Percentiles rank a stretch among this genome's conserved stretches.
Evolutionary conservation across 495 filamentous ascomycete genomes (phyloP).

Genomic region (Annulohypoxylon maeteangense): DNA sequence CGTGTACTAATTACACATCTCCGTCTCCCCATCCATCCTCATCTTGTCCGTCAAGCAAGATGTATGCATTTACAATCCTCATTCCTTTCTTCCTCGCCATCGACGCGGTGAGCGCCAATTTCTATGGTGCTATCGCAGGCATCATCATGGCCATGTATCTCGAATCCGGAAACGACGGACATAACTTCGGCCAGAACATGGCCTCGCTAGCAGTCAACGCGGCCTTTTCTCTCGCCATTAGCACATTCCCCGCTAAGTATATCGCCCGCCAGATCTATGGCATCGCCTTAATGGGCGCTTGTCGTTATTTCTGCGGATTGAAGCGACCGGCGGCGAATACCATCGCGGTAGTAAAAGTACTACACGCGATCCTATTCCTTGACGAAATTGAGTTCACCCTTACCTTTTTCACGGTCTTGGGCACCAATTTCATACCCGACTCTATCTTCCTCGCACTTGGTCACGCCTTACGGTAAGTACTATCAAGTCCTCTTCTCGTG

Average conservation of each 20-base stretch:
- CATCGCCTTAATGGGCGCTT: constrained; percentile 7
- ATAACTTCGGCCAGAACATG: neutral
- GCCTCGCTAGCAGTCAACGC: neutral
- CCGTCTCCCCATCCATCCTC: neutral
- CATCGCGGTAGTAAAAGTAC: neutral
- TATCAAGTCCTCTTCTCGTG: neutral
- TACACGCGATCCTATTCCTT: neutral
- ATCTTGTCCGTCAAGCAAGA: constrained; percentile 6
- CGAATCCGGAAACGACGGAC: neutral
- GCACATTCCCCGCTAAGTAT: neutral
- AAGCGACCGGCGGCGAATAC: neutral
- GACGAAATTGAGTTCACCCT: neutral
- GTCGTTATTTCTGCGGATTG: constrained; percentile 1
- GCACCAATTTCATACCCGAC: neutral
- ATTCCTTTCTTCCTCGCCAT: constrained; percentile 20
- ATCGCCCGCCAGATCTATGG: neutral
- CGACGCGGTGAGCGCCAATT: constrained; percentile 7
- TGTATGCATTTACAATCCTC: constrained; percentile 22
- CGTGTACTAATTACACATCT: no score
- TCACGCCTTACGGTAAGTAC: neutral
- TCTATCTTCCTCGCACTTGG: neutral
- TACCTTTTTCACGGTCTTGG: neutral
- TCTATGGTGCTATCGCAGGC: constrained; percentile 9
- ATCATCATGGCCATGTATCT: constrained; percentile 10
- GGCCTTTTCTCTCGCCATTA: neutral